Conservation (phyloP, 225 moss, liverwort and hornwort genomes). For the Thuidium tamariscinum region DNA sequence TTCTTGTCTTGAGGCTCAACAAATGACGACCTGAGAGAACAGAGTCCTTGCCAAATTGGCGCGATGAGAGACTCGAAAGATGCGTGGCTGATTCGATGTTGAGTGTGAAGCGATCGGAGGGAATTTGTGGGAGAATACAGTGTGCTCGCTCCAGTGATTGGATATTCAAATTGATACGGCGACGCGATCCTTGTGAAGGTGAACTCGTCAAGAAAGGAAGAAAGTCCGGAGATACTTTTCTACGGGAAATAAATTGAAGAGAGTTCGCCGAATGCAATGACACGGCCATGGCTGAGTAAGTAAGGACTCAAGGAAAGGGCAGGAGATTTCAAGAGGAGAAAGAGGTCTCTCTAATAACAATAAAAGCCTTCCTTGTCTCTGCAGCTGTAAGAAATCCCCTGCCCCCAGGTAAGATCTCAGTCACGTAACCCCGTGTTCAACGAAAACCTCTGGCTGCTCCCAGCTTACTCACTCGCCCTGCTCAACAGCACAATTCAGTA, state of each 20-base stretch:
- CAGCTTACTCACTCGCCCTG: neutral
- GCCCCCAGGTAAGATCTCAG: neutral
- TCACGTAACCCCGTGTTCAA: neutral
- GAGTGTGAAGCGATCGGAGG: neutral
- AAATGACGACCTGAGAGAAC: neutral
- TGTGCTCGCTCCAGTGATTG: neutral
- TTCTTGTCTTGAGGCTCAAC: neutral
- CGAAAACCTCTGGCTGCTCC: neutral
- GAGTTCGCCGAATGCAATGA: neutral
- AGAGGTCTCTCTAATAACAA: neutral
- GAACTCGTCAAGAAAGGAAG: neutral
- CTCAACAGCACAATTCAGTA: neutral
- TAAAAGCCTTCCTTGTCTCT: neutral
- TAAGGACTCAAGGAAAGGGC: neutral
- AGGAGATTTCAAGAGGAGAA: neutral
- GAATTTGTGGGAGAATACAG: neutral
- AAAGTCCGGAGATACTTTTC: neutral
- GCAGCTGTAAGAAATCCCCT: neutral
- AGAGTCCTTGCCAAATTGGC: neutral
- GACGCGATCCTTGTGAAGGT: neutral
- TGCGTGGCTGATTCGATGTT: neutral
- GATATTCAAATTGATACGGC: neutral
- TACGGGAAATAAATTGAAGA: neutral
- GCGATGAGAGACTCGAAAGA: neutral
- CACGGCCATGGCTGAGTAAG: conserved; percentile 9